Conservation (phyloP, 2,329 filamentous ascomycete species). For the Rugonectria rugulosa region DNA sequence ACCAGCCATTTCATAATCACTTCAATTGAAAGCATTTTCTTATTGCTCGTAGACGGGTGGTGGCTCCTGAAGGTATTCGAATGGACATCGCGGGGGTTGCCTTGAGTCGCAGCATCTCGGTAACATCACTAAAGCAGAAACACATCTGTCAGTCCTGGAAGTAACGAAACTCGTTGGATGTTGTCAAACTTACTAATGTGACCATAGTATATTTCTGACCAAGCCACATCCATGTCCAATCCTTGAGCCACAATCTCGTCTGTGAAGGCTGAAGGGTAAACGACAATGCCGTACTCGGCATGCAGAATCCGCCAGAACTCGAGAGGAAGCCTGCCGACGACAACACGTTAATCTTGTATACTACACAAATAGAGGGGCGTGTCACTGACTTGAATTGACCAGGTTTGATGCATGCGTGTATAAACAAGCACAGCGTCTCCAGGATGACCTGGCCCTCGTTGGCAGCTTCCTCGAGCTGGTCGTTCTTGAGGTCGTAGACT, state of each 20-base stretch:
- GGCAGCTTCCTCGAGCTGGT: constrained; percentile 43
- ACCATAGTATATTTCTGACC: constrained; percentile 47
- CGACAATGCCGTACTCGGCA: constrained; percentile 49
- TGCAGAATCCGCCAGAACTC: constrained; percentile 50
- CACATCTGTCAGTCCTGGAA: constrained; percentile 24
- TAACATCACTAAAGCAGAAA: constrained; percentile 45
- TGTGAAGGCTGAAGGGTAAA: constrained; percentile 49
- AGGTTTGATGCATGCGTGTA: constrained; percentile 48
- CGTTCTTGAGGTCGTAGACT: constrained; percentile 43
- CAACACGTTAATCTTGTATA: background rate
- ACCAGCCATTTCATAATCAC: constrained; percentile 1
- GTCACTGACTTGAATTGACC: constrained; percentile 46
- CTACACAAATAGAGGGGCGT: background rate
- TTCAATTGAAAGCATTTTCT: constrained; percentile 9
- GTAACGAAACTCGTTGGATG: background rate
- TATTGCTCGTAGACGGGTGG: constrained; percentile 46
- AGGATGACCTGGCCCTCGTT: constrained; percentile 45
- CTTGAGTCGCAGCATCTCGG: constrained; percentile 37
- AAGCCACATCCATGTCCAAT: constrained; percentile 45
- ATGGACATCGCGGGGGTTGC: constrained; percentile 47
- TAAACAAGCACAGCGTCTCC: constrained; percentile 50
- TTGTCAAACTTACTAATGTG: constrained; percentile 44
- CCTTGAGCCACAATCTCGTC: constrained; percentile 45
- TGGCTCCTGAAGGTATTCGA: constrained; percentile 48
- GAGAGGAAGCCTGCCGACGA: constrained; percentile 40